Evolutionary conservation across 176 grass and related monocot genomes (phyloP), one percentile per base, ranked within the genome.

Genomic region (Oryza meyeriana): DNA sequence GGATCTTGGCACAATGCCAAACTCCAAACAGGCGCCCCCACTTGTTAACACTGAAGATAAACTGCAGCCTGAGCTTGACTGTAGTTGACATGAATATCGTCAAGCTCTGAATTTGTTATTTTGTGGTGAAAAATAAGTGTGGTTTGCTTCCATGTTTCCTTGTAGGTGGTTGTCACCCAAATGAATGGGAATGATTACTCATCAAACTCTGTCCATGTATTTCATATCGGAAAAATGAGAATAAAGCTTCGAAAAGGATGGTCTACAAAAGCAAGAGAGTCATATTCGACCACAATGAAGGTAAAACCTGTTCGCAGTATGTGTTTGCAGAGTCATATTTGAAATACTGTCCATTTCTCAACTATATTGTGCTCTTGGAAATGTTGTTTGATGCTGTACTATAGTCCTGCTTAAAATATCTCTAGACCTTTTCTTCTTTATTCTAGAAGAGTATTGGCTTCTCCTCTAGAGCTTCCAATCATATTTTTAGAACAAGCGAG

Each of bases 251-350:
- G 88, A 61, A 98, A 98, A 84, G 95, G 95, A 81, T 84, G 92
- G 77, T 91, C 83, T 85, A 98, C 92, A 66, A 98, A 94, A 76
- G 95, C 95, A 66, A 93, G 85, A 85, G 95, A 98, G 62, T 84
- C 92, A 69, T 98, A 98, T 83, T 91, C 95, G 12, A 45, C 90
- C 66, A 87, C 80, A 4, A 98, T 98, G 95, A 89, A 91, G 95
- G 95, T 98, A 93, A 80, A 62, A 13, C 33, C 22, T 79, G 20
- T 35, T 66, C 34, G n/a, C n/a, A 47, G 8, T 27, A 27, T 73
- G 30, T 35, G 31, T n/a, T n/a, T n/a, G n/a, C n/a, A n/a, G n/a
- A n/a, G n/a, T n/a, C 65, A 20, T 69, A 11, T 35, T 58, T 5
- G 3, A 68, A 84, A 28, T 74, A 13, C 6, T 47, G 45, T 68